Evolutionary conservation across 139 green algal genomes (phyloP).

Genomic region (Chlamydomonas sp.): DNA sequence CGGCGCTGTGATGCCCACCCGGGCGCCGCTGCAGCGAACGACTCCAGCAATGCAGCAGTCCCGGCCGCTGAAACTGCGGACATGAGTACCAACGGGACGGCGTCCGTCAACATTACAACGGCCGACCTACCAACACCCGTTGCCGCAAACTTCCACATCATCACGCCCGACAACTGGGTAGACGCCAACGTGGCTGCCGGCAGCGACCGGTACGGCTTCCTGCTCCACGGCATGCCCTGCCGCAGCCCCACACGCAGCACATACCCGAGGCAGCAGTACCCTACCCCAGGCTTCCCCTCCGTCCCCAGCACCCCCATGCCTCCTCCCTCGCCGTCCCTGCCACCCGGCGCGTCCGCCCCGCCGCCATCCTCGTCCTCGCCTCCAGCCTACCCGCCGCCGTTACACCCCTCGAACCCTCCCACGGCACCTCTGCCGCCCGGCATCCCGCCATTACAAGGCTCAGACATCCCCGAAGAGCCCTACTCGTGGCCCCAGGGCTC

Average conservation of each 20-base stretch:
- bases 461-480: too few species aligned
- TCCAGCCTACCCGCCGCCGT: neutral
- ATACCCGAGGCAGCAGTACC: neutral
- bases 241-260: too few species aligned
- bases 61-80: neutral
- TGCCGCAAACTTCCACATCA: conserved; percentile 37
- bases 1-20: conserved; percentile 10
- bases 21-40: neutral
- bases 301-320: neutral
- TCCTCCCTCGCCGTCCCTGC: neutral
- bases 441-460: too few species aligned
- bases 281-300: neutral
- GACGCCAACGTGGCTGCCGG: conserved; percentile 60
- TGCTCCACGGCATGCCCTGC: conserved; percentile 16
- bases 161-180: conserved; percentile 32
- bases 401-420: conserved; percentile 25
- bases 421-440: conserved; percentile 33
- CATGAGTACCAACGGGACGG: too few species aligned
- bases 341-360: conserved; percentile 33
- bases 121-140: neutral
- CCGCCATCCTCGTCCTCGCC: neutral
- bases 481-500: neutral
- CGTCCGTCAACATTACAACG: too few species aligned
- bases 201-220: conserved; percentile 59
- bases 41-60: neutral